Evolutionary conservation across 2,329 filamentous ascomycete genomes (phyloP).

Genomic region (Fusarium verticillioides): DNA sequence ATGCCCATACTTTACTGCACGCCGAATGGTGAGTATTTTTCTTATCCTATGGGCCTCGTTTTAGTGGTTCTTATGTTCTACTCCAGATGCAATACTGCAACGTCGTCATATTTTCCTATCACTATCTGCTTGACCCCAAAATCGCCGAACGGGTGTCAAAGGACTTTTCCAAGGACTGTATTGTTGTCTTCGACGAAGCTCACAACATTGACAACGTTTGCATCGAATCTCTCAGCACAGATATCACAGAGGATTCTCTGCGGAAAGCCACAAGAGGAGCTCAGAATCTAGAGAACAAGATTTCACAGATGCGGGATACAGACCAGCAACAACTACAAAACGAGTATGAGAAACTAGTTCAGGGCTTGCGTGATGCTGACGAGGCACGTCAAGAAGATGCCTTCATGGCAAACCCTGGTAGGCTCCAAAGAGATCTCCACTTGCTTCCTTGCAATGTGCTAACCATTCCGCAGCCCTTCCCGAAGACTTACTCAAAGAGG

Average conservation of each 20-base stretch:
- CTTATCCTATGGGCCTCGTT: neutral
- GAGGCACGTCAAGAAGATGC: conserved; percentile 92
- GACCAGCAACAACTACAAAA: conserved; percentile 94
- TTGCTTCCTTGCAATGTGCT: neutral
- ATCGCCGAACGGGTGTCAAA: conserved; percentile 96
- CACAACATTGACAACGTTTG: conserved; percentile 99
- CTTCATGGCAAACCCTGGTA: conserved; percentile 92
- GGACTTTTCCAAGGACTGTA: conserved; percentile 97
- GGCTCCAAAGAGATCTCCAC: neutral
- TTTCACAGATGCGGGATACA: conserved; percentile 93
- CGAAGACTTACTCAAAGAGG: conserved; percentile 93
- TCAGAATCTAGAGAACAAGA: conserved; percentile 88
- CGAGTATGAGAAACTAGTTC: conserved; percentile 94
- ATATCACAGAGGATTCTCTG: conserved; percentile 94
- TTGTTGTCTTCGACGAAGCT: conserved; percentile 97
- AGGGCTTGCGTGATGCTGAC: conserved; percentile 88
- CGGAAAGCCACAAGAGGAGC: conserved; percentile 91
- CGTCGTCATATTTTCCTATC: conserved; percentile 99
- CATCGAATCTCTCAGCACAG: conserved; percentile 96
- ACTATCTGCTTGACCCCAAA: conserved; percentile 97
- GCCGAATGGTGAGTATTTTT: conserved; percentile 78
- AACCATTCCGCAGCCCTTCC: conserved; percentile 70
- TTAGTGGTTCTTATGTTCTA: neutral
- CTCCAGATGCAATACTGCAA: conserved; percentile 96
- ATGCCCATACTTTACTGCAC: conserved; percentile 95